Conservation (phyloP, 768 basidiomycete species). For the Lactifluus rugatus region DNA sequence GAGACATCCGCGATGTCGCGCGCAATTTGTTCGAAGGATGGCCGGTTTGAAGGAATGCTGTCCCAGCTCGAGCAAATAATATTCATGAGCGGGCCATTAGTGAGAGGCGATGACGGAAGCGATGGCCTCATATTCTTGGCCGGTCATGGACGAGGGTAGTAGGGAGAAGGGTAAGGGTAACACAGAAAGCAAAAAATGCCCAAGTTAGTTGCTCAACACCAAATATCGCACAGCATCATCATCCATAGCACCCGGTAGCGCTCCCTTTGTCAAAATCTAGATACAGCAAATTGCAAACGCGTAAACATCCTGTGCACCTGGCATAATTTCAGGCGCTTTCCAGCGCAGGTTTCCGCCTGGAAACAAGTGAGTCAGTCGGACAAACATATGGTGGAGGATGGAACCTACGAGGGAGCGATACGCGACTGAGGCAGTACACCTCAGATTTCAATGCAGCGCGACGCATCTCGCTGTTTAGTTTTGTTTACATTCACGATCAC, state of each 20-base stretch:
- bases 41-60: slow-evolving; percentile 39
- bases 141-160: slow-evolving; percentile 18
- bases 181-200: neutral
- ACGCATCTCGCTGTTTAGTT: too few species aligned
- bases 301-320: slow-evolving; percentile 51
- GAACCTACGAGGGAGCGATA: slow-evolving; percentile 26
- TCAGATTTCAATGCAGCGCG: slow-evolving; percentile 75
- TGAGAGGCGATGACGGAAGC: slow-evolving; percentile 35
- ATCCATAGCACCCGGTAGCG: slow-evolving; percentile 48
- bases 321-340: slow-evolving; percentile 61
- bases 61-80: slow-evolving; percentile 52
- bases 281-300: slow-evolving; percentile 58
- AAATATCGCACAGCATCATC: slow-evolving; percentile 43
- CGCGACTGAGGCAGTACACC: slow-evolving; percentile 49
- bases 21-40: slow-evolving; percentile 42
- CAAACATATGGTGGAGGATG: slow-evolving; percentile 5
- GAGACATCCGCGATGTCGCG: slow-evolving; percentile 31
- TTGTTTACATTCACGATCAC: neutral
- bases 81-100: slow-evolving; percentile 30
- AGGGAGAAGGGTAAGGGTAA: neutral
- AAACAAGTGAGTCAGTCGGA: neutral
- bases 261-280: slow-evolving; percentile 54
- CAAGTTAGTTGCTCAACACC: slow-evolving; percentile 34
- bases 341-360: slow-evolving; percentile 51
- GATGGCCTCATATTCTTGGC: slow-evolving; percentile 22